Base-by-base conservation (phyloP, 768 basidiomycete genomes). In the Lyophyllum semitale region DNA sequence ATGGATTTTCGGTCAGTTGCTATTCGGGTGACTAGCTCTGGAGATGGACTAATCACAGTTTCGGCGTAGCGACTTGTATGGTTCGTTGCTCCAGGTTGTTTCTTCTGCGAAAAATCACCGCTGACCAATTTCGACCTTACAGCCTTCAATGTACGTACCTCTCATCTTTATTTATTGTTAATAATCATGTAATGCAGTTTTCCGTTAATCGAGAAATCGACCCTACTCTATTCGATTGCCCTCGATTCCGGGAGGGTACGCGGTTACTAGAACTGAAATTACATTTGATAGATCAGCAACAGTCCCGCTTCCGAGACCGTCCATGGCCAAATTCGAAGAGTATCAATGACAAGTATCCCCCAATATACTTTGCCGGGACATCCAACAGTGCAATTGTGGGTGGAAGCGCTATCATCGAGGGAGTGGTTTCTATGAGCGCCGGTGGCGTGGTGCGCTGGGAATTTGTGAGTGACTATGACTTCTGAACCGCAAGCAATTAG, bases 1-100 rank as follows among this genome's bases (percentile, higher is more conserved):
- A 85, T 90, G 85, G 89, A 91, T 71, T 89, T 89, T 67, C 78
- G 85, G 87, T 87, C 54, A 38, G 65, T 57, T 52, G 41, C 37
- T 18, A 13, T n/a, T 18, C 26, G 7, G 29, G 20, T 26, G 45
- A 20, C 22, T 8, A 4, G 23, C 35, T 44, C 22, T 37, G 0
- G 7, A 42, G n/a, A 18, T 46, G 20, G 25, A 13, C 27, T 25
- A 13, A 51, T n/a, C n/a, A 37, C 44, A 5, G 4, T 51, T 20
- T 35, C 48, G 18, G 8, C 25, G 37, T 54, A 77, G 77, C 23
- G 75, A 81, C 63, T 58, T 81, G n/a, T 78, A 76, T 53, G 74
- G 77, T 79, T 53, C 48, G 73, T 69, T 17, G 27, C 53, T 12
- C 49, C 18, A 9, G 18, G 1, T 27, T 54, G 7, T 29, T 11